These are phyloP conservation scores for Quercus parvula DNA, from an alignment of 306 rosid genomes.

Conservation along the genomic window DNA sequence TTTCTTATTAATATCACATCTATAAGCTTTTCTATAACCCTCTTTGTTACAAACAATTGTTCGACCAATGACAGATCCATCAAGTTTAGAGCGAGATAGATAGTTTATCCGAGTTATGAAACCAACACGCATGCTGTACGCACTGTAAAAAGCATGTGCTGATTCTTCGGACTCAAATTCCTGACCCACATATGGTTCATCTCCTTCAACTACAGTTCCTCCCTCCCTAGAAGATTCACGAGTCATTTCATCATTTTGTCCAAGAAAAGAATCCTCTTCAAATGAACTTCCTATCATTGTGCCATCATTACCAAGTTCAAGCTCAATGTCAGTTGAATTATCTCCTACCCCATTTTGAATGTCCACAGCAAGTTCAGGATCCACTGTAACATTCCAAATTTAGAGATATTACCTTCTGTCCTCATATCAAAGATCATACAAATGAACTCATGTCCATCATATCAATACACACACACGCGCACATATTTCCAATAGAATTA, in stretches of 20 bases:
- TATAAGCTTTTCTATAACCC: conserved; percentile 34
- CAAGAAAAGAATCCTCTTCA: conserved; percentile 8
- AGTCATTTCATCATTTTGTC: conserved; percentile 13
- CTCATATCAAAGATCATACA: neutral
- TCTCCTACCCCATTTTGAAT: conserved; percentile 4
- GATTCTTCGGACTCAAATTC: conserved; percentile 28
- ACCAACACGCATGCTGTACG: conserved; percentile 27
- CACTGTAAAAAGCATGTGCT: conserved; percentile 34
- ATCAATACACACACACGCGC: neutral
- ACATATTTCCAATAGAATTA: too few species aligned
- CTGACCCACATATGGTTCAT: conserved; percentile 37
- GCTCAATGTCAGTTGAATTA: conserved; percentile 7
- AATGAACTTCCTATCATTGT: conserved; percentile 5
- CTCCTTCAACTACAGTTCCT: conserved; percentile 5
- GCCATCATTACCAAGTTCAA: conserved; percentile 5
- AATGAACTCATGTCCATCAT: neutral
- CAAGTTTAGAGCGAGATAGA: conserved; percentile 31
- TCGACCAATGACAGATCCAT: conserved; percentile 24
- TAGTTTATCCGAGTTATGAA: conserved; percentile 28
- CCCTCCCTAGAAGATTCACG: conserved; percentile 1
- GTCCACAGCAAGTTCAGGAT: conserved; percentile 11
- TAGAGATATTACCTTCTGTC: neutral
- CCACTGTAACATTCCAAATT: conserved; percentile 27
- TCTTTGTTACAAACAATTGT: conserved; percentile 44
- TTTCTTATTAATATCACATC: conserved; percentile 22